These are phyloP conservation scores for Biscogniauxia sp. DNA, from an alignment of 2,329 filamentous ascomycete species.

Conservation along the genomic window DNA sequence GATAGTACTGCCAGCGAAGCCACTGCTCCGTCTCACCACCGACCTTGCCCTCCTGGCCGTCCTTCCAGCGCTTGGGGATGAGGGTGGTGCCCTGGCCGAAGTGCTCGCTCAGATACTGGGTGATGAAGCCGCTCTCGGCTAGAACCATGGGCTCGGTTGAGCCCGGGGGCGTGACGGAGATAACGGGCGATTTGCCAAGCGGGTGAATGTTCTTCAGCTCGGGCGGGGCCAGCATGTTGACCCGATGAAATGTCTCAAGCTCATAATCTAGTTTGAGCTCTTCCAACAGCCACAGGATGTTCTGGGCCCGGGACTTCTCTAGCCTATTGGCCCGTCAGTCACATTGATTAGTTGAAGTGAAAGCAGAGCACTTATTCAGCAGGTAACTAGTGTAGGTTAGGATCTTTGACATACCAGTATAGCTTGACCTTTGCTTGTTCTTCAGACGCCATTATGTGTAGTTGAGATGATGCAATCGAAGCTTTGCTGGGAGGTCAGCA, in stretches of 20 bases:
- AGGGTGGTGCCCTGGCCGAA: slow-evolving; percentile 45
- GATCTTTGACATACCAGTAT: slow-evolving; percentile 52
- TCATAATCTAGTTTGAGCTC: slow-evolving; percentile 79
- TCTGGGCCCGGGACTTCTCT: slow-evolving; percentile 76
- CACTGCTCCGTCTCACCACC: slow-evolving; percentile 61
- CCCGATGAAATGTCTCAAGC: slow-evolving; percentile 74
- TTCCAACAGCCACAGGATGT: slow-evolving; percentile 82
- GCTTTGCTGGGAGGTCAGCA: neutral
- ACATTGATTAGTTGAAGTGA: neutral
- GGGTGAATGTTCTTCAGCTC: slow-evolving; percentile 78
- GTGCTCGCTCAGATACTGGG: slow-evolving; percentile 77
- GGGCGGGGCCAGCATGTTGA: slow-evolving; percentile 65
- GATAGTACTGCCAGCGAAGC: slow-evolving; percentile 62
- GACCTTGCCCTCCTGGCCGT: slow-evolving; percentile 55
- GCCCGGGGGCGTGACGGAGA: slow-evolving; percentile 57
- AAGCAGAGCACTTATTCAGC: too few species aligned
- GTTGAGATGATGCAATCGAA: neutral
- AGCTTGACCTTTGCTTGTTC: slow-evolving; percentile 56
- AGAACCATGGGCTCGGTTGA: slow-evolving; percentile 55
- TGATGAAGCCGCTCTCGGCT: slow-evolving; percentile 78
- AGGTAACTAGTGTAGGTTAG: neutral
- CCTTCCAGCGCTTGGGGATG: slow-evolving; percentile 53
- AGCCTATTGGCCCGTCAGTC: slow-evolving; percentile 59
- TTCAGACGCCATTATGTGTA: slow-evolving; percentile 25
- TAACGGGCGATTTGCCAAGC: slow-evolving; percentile 80